Percentiles rank a stretch among this genome's conserved stretches.
Conservation (phyloP, 176 grass and related monocot genomes). For the Otatea glauca region DNA sequence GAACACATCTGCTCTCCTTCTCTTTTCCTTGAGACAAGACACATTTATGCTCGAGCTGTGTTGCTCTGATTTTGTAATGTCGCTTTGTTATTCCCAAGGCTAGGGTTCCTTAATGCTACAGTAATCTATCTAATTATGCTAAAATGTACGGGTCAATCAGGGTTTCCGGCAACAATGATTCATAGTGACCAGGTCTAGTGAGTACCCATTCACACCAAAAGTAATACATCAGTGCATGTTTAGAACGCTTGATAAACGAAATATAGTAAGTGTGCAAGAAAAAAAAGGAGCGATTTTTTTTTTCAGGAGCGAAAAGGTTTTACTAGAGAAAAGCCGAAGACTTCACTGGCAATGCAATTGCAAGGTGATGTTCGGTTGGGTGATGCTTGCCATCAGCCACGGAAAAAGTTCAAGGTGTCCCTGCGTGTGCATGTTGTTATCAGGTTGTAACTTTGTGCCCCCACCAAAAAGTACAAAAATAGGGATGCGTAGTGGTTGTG, state of each 20-base stretch:
- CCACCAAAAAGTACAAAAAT: constrained; percentile 10
- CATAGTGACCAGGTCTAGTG: not conserved
- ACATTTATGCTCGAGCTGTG: not conserved
- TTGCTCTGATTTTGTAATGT: not conserved
- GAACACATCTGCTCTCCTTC: not conserved
- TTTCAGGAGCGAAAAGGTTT: not conserved
- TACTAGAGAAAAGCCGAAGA: not conserved
- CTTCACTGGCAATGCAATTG: not conserved
- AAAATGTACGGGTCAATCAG: not conserved
- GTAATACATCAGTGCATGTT: not conserved
- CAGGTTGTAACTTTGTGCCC: constrained; percentile 37
- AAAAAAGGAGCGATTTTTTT: not conserved
- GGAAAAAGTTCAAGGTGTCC: not conserved
- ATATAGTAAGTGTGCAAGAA: not conserved
- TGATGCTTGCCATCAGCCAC: constrained; percentile 28
- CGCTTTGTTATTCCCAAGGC: not conserved
- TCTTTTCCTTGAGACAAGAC: not conserved
- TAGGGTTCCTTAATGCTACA: not conserved
- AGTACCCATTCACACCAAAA: not conserved
- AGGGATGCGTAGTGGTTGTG: not conserved
- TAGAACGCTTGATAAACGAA: not conserved
- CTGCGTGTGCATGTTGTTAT: constrained; percentile 26
- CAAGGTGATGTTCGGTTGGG: not conserved
- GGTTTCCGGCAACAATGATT: not conserved
- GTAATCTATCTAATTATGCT: not conserved